Evolutionary conservation across 1,284 basidiomycete genomes (phyloP), one percentile per base, ranked within the genome.

Genomic region (Rhodotorula sp.): DNA sequence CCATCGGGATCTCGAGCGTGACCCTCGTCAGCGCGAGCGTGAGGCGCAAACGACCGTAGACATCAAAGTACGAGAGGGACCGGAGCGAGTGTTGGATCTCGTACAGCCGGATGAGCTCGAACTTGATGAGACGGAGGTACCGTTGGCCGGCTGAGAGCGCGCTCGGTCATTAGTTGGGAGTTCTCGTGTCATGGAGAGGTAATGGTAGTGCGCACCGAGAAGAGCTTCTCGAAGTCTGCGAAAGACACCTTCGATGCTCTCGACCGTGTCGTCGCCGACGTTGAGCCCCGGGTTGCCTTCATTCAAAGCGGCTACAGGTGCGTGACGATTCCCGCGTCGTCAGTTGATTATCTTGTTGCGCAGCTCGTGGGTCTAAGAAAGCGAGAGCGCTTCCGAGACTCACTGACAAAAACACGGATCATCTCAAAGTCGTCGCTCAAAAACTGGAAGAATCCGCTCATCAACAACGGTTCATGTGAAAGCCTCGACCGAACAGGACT

Each of bases 131-230:
- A 68, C 88, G 85, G 49, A 92, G 84, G 78, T 91, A 91, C 46
- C 89, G 88, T 58, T 90, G 87, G 74, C 90, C 92, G n/a, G 89
- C 90, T 91, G n/a, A n/a, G n/a, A n/a, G n/a, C n/a, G n/a, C n/a
- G n/a, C n/a, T n/a, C n/a, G n/a, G n/a, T n/a, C n/a, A n/a, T n/a
- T n/a, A n/a, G n/a, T n/a, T n/a, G n/a, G n/a, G n/a, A n/a, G n/a
- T n/a, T n/a, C n/a, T n/a, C n/a, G n/a, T n/a, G n/a, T 18, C 49
- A 31, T 6, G 43, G 10, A 48, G 14, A 20, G 26, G 6, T 39
- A 7, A 14, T 21, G 31, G 8, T 69, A 43, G 10, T 43, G 39
- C 78, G 57, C 47, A 80, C 79, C 69, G 0, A 82, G 79, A 48
- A 82, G 70, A 20, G 80, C 74, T 31, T 80, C 78, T 15, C 80